Evolutionary conservation across 306 rosid species (phyloP).

Genomic region (Carpinus fangiana): DNA sequence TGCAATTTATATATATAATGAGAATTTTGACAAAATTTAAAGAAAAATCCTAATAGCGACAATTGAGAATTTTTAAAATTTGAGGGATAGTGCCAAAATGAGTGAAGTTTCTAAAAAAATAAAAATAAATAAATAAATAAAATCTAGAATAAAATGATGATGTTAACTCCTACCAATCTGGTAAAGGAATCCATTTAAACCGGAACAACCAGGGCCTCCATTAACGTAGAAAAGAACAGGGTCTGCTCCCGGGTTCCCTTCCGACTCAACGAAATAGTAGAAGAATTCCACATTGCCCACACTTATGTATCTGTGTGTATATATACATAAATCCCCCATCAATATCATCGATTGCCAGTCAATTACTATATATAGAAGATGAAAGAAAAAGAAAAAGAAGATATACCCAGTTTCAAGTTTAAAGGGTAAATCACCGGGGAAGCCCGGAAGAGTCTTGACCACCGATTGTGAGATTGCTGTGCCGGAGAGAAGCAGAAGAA

Average conservation of each 20-base stretch:
- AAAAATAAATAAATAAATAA: not conserved
- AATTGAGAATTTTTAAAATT: too few species aligned
- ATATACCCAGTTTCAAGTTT: conserved; percentile 19
- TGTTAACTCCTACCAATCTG: conserved; percentile 9
- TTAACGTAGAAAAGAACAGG: conserved; percentile 23
- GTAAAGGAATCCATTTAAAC: conserved; percentile 24
- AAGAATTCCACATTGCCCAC: conserved; percentile 22
- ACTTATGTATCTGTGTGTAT: conserved; percentile 14
- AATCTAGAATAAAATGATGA: not conserved
- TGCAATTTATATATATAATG: not conserved
- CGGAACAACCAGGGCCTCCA: conserved; percentile 31
- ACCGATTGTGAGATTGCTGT: conserved; percentile 8
- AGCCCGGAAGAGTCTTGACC: conserved; percentile 20
- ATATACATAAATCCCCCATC: not conserved
- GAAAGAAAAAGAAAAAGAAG: not conserved
- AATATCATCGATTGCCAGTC: not conserved
- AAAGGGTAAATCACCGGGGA: conserved; percentile 18
- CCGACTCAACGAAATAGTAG: conserved; percentile 25
- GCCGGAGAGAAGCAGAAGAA: conserved; percentile 16
- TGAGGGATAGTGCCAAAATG: too few species aligned
- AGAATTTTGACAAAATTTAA: too few species aligned
- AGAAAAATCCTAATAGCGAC: too few species aligned
- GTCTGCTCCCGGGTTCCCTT: conserved; percentile 20
- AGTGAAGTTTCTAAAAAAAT: not conserved
- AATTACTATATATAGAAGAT: not conserved